Conservation (phyloP, 2,329 filamentous ascomycete genomes). For the Fusarium nanum region DNA sequence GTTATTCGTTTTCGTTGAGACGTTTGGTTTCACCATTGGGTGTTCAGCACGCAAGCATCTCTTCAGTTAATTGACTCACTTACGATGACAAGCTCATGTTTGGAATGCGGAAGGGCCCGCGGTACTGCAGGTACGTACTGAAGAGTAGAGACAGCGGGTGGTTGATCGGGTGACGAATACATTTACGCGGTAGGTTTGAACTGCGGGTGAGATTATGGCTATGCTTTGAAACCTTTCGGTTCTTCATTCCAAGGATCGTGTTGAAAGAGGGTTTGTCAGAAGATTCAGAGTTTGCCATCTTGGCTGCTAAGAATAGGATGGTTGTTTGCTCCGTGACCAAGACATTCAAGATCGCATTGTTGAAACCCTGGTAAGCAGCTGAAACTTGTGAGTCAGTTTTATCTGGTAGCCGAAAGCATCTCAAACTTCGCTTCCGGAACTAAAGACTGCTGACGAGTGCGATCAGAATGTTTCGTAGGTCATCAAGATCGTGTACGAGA, state of each 20-base stretch:
- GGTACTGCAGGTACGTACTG: slow-evolving; percentile 8
- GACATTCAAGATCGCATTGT: neutral
- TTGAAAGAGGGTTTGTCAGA: neutral
- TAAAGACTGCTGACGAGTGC: neutral
- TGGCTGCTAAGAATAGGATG: slow-evolving; percentile 19
- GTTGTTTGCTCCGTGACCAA: neutral
- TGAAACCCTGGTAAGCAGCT: neutral
- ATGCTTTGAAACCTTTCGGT: neutral
- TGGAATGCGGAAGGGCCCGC: slow-evolving; percentile 19
- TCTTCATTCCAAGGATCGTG: slow-evolving; percentile 10
- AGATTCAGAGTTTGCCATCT: neutral
- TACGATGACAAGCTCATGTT: neutral
- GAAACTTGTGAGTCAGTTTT: neutral
- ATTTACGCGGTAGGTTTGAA: neutral
- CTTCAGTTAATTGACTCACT: neutral
- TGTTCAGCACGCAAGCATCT: neutral
- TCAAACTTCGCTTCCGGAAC: neutral
- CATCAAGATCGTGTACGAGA: neutral
- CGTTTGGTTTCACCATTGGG: neutral
- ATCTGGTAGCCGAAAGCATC: neutral
- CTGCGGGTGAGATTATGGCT: neutral
- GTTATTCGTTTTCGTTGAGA: slow-evolving; percentile 9
- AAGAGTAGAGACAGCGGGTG: neutral
- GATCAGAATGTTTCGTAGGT: neutral
- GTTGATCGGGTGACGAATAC: slow-evolving; percentile 14